A percentile compares a stretch with the other conserved stretches of the same genome.
phyloP scores from a whole-genome alignment of 495 filamentous ascomycete genomes.

The Hypoxylon fragiforme region DNA sequence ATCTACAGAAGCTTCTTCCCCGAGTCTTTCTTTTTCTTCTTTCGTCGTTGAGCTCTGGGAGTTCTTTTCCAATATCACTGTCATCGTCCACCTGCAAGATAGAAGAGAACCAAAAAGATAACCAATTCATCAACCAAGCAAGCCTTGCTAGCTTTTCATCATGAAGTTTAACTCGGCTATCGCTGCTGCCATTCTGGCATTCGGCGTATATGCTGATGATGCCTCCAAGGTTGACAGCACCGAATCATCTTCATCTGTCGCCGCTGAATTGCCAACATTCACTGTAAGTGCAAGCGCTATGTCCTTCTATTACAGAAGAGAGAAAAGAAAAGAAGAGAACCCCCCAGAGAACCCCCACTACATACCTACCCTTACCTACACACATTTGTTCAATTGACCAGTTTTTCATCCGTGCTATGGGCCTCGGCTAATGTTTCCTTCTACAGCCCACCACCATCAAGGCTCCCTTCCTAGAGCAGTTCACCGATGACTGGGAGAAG shows the following conservation, averaged over 20 bases:
- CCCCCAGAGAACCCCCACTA: too few species aligned
- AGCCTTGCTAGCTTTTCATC: constrained; percentile 35
- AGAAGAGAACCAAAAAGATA: constrained; percentile 26
- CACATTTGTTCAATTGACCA: not conserved
- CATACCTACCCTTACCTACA: too few species aligned
- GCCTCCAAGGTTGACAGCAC: constrained; percentile 57
- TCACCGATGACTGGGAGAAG: constrained; percentile 90
- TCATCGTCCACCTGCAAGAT: constrained; percentile 20
- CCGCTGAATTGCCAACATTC: constrained; percentile 74
- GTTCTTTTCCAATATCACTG: constrained; percentile 37
- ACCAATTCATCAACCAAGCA: not conserved
- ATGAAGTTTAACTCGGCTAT: constrained; percentile 82
- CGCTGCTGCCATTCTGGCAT: constrained; percentile 68
- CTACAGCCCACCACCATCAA: constrained; percentile 80
- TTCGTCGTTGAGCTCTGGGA: constrained; percentile 49
- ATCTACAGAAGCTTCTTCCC: constrained; percentile 22
- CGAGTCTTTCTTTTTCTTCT: constrained; percentile 39
- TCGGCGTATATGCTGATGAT: constrained; percentile 73
- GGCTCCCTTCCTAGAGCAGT: constrained; percentile 97
- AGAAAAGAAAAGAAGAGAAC: not conserved
- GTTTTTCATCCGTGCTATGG: constrained; percentile 1
- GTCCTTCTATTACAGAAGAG: not conserved
- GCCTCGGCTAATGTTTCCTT: constrained; percentile 35
- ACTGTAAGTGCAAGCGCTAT: constrained; percentile 65
- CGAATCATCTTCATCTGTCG: constrained; percentile 60